Evolutionary conservation across 805 yeast species (phyloP), one percentile per base, ranked within the genome.

Genomic region (Lachancea sp.): DNA sequence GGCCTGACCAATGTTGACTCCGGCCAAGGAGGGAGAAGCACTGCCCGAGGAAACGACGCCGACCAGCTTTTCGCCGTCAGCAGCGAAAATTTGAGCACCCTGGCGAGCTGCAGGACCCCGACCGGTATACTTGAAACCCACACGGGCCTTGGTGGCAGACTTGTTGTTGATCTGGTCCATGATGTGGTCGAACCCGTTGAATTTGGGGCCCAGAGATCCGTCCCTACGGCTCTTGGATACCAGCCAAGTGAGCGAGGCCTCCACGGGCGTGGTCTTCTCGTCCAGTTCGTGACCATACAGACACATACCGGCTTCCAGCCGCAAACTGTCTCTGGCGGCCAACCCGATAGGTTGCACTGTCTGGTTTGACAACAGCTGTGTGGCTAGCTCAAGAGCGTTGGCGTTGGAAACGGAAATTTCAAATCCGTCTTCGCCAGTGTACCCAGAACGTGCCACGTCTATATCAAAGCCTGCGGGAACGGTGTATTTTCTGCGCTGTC

Each of bases 241-340:
- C 41, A 89, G 77, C 99, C 99, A 93, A 41, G 89, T 75, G 53
- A 93, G 74, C 0, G 93, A 79, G 0, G 93, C 95, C 55, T 89
- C 95, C 3, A 91, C 79, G 10, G 99, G 99, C 2, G 96, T 83
- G 26, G 77, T 79, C 11, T 68, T 64, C 55, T 88, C 95, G 50
- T 75, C 77, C 57, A 93, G 73, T 66, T 93, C 99, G 62, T 89
- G 85, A 2, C 99, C 99, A 58, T 93, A 93, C 45, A 93, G 73
- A 67, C 99, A 93, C 96, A 93, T 86, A 27, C 99, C 99, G 3
- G 99, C 99, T 70, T 93, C 99, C 42, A 93, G 70, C 59, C 99
- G 79, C 53, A 93, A 73, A 10, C 97, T 86, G 65, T 93, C 99
- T 66, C 99, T 81, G 2, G 99, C 98, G n/a, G 98, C 99, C 42